Percentiles rank a stretch among this genome's conserved stretches.
phyloP scores from a whole-genome alignment of 345 rosid species.

The Eucalyptus decipiens region DNA sequence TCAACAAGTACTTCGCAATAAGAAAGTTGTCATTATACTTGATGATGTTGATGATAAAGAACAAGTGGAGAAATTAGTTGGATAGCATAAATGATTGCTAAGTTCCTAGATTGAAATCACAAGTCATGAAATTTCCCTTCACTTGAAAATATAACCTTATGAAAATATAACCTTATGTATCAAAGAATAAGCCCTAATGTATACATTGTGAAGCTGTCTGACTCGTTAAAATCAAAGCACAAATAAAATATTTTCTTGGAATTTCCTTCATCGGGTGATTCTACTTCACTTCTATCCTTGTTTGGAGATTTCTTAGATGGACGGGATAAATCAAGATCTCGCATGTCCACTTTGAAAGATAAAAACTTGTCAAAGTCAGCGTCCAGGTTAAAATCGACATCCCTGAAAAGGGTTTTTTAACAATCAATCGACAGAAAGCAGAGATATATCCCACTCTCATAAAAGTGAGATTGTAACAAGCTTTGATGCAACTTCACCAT shows the following conservation, averaged over 20 bases:
- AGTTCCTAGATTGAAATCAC: background rate
- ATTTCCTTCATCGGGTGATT: background rate
- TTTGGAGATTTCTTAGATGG: slow-evolving; percentile 38
- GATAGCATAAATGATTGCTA: background rate
- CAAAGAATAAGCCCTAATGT: background rate
- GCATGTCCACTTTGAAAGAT: slow-evolving; percentile 67
- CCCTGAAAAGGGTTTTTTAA: slow-evolving; percentile 23
- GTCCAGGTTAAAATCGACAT: slow-evolving; percentile 67
- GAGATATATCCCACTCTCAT: too few relatives aligned
- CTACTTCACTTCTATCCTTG: slow-evolving; percentile 42
- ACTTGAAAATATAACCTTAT: background rate
- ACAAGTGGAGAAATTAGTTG: background rate
- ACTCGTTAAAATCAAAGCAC: slow-evolving; percentile 18
- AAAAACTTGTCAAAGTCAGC: slow-evolving; percentile 64
- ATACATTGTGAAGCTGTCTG: background rate
- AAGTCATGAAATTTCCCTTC: background rate
- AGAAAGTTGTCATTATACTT: background rate
- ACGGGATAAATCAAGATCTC: slow-evolving; percentile 72
- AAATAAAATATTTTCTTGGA: background rate
- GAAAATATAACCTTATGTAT: background rate
- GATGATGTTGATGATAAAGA: background rate
- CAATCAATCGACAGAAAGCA: background rate
- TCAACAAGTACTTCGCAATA: background rate
- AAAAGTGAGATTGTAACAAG: background rate
- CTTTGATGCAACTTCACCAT: background rate